Percentiles rank a stretch among this genome's conserved stretches.
Conservation (phyloP, 2,329 filamentous ascomycete genomes). For the Cordyceps tenuipes region DNA sequence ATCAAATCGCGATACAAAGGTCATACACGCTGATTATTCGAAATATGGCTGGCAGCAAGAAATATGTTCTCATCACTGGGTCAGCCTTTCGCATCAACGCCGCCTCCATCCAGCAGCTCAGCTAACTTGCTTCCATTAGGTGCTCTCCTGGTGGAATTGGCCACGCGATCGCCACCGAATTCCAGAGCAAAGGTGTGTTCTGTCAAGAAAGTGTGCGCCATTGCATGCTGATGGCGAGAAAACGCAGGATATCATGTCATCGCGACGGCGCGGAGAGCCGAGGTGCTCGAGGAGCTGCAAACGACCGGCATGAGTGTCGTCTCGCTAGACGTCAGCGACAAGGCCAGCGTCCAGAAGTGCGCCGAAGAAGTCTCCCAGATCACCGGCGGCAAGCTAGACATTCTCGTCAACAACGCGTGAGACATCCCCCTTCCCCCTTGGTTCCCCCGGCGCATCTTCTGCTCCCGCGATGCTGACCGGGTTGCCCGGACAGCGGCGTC, state of each 20-base stretch:
- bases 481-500: conserved; percentile 18
- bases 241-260: conserved; percentile 43
- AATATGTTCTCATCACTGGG: conserved; percentile 43
- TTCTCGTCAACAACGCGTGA: conserved; percentile 53
- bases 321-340: conserved; percentile 44
- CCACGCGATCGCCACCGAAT: conserved; percentile 39
- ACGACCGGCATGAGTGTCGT: conserved; percentile 41
- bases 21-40: background rate
- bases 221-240: conserved; percentile 12
- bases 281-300: conserved; percentile 38
- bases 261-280: conserved; percentile 43
- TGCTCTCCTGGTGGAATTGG: conserved; percentile 53
- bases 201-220: conserved; percentile 21
- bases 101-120: too few relatives aligned
- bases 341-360: conserved; percentile 40
- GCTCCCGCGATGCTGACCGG: background rate
- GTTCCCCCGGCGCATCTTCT: background rate
- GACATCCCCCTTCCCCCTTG: background rate
- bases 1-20: too few relatives aligned
- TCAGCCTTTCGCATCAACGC: conserved; percentile 18
- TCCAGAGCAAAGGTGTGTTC: conserved; percentile 5
- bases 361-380: conserved; percentile 37
- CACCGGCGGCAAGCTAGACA: conserved; percentile 45
- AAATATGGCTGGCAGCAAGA: conserved; percentile 21
- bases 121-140: conserved; percentile 23